phyloP scores from a whole-genome alignment of 768 basidiomycete species.

The Ramaria sp. region DNA sequence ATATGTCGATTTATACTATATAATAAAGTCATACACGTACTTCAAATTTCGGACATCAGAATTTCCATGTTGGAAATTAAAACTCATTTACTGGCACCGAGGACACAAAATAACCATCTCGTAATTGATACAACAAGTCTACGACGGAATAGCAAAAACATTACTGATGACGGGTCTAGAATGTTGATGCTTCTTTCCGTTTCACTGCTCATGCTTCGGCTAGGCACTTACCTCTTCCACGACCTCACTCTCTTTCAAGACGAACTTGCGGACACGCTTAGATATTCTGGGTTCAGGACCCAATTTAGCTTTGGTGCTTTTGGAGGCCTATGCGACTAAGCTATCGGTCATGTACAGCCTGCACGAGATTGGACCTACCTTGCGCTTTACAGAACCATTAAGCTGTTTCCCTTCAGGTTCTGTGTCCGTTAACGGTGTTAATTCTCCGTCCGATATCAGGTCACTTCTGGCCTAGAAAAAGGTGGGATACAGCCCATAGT shows the following conservation, averaged over 20 bases:
- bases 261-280: neutral
- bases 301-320: neutral
- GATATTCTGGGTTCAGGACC: neutral
- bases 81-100: no score
- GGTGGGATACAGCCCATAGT: neutral
- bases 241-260: neutral
- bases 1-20: neutral
- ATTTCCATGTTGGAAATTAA: no score
- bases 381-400: neutral
- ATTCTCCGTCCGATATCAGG: neutral
- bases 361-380: neutral
- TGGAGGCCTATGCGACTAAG: neutral
- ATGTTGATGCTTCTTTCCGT: no score
- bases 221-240: neutral
- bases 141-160: no score
- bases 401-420: neutral
- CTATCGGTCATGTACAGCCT: neutral
- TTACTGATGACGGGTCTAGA: no score
- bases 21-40: neutral
- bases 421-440: neutral
- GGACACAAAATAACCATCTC: no score
- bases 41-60: neutral
- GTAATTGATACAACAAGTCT: no score
- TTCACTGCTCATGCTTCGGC: no score
- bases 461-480: neutral